Percentiles rank a stretch among this genome's conserved stretches.
Conservation (phyloP, 805 yeast species). For the Clavispora carvajalis region DNA sequence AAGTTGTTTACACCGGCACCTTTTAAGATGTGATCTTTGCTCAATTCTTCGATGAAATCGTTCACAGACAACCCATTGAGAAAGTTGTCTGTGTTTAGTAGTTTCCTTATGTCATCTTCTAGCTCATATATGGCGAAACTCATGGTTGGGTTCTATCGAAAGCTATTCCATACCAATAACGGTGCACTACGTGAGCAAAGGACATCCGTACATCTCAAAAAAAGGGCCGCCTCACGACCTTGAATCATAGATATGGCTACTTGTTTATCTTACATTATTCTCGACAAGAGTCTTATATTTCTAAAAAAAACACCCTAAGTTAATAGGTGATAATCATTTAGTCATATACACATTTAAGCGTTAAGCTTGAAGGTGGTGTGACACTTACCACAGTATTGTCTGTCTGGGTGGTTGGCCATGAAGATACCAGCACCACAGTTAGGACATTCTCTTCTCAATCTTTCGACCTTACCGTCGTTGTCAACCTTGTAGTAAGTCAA, state of each 20-base stretch:
- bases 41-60: constrained; percentile 75
- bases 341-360: constrained; percentile 12
- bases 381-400: constrained; percentile 99
- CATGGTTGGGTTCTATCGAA: constrained; percentile 16
- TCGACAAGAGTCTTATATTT: neutral
- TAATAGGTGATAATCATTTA: neutral
- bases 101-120: constrained; percentile 55
- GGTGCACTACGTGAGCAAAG: neutral
- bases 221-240: no score
- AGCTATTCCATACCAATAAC: neutral
- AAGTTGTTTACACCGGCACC: constrained; percentile 47
- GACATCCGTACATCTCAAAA: neutral
- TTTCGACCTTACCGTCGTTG: constrained; percentile 96
- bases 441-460: constrained; percentile 97
- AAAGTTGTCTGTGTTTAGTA: constrained; percentile 57
- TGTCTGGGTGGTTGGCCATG: constrained; percentile 98
- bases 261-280: no score
- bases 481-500: constrained; percentile 99
- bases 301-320: neutral
- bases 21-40: constrained; percentile 57
- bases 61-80: constrained; percentile 66
- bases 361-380: constrained; percentile 77
- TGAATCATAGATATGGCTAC: no score
- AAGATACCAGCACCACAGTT: constrained; percentile 98
- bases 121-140: constrained; percentile 51